Conservation (phyloP, 2,329 filamentous ascomycete genomes). For the Colletotrichum magnum region DNA sequence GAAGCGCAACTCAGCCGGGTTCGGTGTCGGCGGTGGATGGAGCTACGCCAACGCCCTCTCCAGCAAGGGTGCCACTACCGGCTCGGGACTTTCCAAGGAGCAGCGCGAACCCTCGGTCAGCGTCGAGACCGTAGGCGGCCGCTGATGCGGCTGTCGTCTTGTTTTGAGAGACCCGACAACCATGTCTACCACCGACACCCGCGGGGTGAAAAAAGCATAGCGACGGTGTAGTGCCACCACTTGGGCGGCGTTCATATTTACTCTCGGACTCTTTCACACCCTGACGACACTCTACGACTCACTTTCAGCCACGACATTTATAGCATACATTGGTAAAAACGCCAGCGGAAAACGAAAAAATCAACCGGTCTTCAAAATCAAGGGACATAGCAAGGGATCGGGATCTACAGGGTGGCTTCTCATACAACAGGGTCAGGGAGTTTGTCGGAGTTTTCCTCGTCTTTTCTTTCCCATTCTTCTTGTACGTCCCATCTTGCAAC, state of each 20-base stretch:
- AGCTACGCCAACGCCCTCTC: slow-evolving; percentile 55
- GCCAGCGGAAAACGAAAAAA: slow-evolving; percentile 38
- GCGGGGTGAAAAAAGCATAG: slow-evolving; percentile 26
- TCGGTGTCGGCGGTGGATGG: slow-evolving; percentile 55
- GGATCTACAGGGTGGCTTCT: slow-evolving; percentile 36
- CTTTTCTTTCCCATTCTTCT: background rate
- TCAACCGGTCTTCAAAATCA: slow-evolving; percentile 39
- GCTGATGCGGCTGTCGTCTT: slow-evolving; percentile 23
- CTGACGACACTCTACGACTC: slow-evolving; percentile 39
- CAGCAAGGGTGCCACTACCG: slow-evolving; percentile 38
- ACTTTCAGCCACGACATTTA: slow-evolving; percentile 35
- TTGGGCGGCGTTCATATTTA: slow-evolving; percentile 18
- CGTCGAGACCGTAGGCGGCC: slow-evolving; percentile 41
- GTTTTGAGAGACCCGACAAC: no score
- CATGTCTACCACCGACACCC: background rate
- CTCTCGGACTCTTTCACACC: slow-evolving; percentile 32
- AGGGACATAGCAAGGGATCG: slow-evolving; percentile 32
- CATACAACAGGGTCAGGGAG: slow-evolving; percentile 36
- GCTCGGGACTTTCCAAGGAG: slow-evolving; percentile 40
- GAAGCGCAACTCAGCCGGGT: slow-evolving; percentile 64
- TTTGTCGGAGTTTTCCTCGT: slow-evolving; percentile 28
- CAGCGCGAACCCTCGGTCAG: slow-evolving; percentile 40
- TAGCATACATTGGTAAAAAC: slow-evolving; percentile 35
- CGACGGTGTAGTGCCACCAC: slow-evolving; percentile 28
- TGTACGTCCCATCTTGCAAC: background rate